A percentile compares a stretch with the other conserved stretches of the same genome.
Evolutionary conservation across 148 eudicot species (phyloP).

Genomic region (Amaranthus hypochondriacus): DNA sequence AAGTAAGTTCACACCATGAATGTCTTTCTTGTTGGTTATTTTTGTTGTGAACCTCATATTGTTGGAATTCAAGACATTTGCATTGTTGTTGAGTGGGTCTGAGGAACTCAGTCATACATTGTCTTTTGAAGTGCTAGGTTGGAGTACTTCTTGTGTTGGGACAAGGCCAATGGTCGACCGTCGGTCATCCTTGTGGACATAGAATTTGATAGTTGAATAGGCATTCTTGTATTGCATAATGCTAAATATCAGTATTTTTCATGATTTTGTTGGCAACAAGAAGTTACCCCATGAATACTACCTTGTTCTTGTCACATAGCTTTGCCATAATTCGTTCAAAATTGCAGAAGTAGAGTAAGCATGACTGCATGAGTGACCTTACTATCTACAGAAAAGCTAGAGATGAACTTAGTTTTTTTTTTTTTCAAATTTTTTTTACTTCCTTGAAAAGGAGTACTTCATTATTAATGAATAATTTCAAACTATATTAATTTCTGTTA

Average conservation of each 20-base stretch:
- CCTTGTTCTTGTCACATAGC: background rate
- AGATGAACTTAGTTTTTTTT: background rate
- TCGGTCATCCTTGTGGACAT: background rate
- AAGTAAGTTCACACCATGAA: background rate
- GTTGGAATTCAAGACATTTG: background rate
- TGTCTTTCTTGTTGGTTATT: background rate
- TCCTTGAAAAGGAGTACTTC: no score
- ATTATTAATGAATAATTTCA: background rate
- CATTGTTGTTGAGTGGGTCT: background rate
- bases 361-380: background rate
- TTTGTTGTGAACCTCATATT: background rate
- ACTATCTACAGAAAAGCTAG: background rate
- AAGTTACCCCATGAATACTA: background rate
- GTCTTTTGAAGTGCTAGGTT: background rate
- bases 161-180: background rate
- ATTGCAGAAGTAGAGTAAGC: no score
- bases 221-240: background rate
- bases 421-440: no score
- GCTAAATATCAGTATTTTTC: background rate
- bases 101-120: background rate
- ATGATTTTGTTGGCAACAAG: background rate
- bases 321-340: background rate
- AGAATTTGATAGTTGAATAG: background rate
- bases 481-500: background rate
- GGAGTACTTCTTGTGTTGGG: background rate